Evolutionary conservation across 1,139 yeast species (phyloP).

Genomic region (Sugiyamaella castrensis): DNA sequence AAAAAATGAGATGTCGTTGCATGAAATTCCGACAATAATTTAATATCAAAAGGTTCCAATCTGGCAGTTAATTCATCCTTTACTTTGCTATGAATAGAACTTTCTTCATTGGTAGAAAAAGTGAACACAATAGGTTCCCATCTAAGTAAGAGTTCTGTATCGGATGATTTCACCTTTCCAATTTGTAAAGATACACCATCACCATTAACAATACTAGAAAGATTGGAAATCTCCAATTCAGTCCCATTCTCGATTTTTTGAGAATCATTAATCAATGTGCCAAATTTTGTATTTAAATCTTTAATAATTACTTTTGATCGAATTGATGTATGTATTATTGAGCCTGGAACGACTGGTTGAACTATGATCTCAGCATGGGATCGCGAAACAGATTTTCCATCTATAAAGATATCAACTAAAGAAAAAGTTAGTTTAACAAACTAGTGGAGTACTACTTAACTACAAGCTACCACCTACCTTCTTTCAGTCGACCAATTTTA

Average conservation of each 20-base stretch:
- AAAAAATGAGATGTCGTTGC: conserved; percentile 25
- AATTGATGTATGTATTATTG: conserved; percentile 20
- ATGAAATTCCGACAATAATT: conserved; percentile 26
- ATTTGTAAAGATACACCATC: conserved; percentile 2
- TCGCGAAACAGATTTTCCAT: conserved; percentile 29
- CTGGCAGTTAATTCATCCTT: conserved; percentile 9
- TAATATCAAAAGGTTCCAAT: conserved; percentile 29
- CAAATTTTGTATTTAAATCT: conserved; percentile 31
- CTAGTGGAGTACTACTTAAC: no score
- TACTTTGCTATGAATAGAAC: conserved; percentile 11
- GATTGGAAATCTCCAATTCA: conserved; percentile 2
- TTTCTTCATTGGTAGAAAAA: conserved; percentile 18
- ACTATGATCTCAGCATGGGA: conserved; percentile 27
- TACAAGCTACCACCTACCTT: conserved; percentile 8
- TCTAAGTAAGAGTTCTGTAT: conserved; percentile 7
- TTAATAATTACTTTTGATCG: conserved; percentile 21
- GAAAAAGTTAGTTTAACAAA: neutral
- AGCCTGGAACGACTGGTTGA: conserved; percentile 14
- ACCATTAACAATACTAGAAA: neutral
- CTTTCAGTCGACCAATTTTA: conserved; percentile 19
- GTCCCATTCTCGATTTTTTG: conserved; percentile 5
- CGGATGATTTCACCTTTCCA: conserved; percentile 3
- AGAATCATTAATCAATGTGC: conserved; percentile 23
- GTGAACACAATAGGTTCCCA: conserved; percentile 22
- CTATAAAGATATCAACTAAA: conserved; percentile 19